These are phyloP conservation scores for Eragrostis nindensis DNA, from an alignment of 176 grass and related monocot genomes.

Conservation along the genomic window DNA sequence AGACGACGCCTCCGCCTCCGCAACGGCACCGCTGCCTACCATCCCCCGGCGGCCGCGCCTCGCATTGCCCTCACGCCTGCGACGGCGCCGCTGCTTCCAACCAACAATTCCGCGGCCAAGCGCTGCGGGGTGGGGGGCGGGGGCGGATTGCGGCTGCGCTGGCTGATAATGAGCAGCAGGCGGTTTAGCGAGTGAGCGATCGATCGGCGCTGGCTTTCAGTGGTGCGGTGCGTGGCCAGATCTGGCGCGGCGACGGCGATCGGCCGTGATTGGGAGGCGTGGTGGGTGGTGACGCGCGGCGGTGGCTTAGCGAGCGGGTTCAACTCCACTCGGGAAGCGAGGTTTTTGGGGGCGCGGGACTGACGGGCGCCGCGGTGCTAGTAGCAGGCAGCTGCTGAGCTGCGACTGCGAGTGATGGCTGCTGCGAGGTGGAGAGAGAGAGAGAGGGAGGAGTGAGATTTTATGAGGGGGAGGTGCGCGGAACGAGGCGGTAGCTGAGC, in stretches of 20 bases:
- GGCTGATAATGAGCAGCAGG: neutral
- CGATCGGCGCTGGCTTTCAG: too few species aligned
- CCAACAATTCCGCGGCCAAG: conserved; percentile 24
- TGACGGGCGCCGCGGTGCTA: neutral
- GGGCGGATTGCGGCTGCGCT: neutral
- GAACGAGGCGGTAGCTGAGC: conserved; percentile 14
- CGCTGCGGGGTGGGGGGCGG: neutral
- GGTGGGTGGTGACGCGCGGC: too few species aligned
- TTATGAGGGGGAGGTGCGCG: conserved; percentile 26
- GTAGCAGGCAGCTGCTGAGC: too few species aligned
- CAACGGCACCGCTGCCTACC: neutral
- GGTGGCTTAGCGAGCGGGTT: too few species aligned
- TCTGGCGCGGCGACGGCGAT: conserved; percentile 22
- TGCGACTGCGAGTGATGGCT: neutral
- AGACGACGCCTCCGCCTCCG: neutral
- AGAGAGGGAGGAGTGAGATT: neutral
- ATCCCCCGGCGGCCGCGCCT: conserved; percentile 30
- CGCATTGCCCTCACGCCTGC: conserved; percentile 27
- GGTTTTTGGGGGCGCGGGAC: conserved; percentile 16
- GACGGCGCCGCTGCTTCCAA: neutral
- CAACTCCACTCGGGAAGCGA: neutral
- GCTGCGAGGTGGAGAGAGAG: neutral
- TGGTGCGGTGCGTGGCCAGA: neutral
- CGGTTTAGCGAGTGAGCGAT: conserved; percentile 44
- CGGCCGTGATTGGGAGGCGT: neutral